A percentile compares a stretch with the other conserved stretches of the same genome.
Conservation (phyloP, 225 moss, liverwort and hornwort genomes). For the Pseudisothecium myosuroides region DNA sequence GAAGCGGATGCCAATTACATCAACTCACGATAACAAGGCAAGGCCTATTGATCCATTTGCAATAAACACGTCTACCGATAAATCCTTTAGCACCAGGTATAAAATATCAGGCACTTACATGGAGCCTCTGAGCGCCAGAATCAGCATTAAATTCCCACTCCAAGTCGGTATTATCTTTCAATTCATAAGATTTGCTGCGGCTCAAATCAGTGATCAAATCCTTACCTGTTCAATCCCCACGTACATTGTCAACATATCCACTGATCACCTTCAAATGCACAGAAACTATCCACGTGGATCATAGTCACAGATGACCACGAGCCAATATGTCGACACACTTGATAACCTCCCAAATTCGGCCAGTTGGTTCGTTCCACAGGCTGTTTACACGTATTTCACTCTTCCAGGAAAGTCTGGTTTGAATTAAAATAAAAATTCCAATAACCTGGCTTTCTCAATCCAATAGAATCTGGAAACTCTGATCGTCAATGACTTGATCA, state of each 20-base stretch:
- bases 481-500: background rate
- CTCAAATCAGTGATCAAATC: conserved; percentile 72
- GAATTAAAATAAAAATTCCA: background rate
- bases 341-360: background rate
- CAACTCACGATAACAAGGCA: background rate
- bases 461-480: background rate
- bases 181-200: conserved; percentile 39
- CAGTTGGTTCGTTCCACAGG: background rate
- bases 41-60: background rate
- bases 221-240: conserved; percentile 27
- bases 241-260: background rate
- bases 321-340: background rate
- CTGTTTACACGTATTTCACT: background rate
- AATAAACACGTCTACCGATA: background rate
- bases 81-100: background rate
- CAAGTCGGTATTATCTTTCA: conserved; percentile 28
- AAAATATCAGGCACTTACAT: conserved; percentile 10
- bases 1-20: background rate
- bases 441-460: background rate
- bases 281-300: background rate
- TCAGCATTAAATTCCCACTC: conserved; percentile 69
- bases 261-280: background rate
- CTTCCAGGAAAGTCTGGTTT: background rate
- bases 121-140: conserved; percentile 11
- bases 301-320: background rate